These are phyloP conservation scores for Dioszegia hungarica DNA, from an alignment of 768 basidiomycete genomes.

Conservation along the genomic window DNA sequence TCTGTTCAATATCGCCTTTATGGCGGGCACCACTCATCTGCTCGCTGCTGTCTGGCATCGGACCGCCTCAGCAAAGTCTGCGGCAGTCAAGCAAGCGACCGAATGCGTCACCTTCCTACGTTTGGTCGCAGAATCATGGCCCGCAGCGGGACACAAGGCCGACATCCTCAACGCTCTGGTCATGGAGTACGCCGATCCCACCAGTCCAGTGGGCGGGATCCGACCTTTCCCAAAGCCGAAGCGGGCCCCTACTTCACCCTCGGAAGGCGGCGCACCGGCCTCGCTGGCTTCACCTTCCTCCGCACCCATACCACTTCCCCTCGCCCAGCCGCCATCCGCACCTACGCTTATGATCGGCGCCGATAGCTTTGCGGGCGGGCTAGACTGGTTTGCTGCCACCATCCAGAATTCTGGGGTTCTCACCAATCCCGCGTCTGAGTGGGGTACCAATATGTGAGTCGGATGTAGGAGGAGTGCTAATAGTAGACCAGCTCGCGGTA, in stretches of 20 bases:
- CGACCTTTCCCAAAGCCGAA: too few species aligned
- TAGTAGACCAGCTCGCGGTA: neutral
- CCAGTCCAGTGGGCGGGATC: too few species aligned
- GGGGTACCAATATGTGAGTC: too few species aligned
- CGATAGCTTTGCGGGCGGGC: neutral
- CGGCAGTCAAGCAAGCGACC: constrained; percentile 13
- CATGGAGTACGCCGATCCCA: neutral
- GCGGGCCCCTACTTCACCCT: too few species aligned
- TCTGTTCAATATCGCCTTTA: constrained; percentile 23
- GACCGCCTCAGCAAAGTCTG: constrained; percentile 9
- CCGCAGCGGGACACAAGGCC: constrained; percentile 20
- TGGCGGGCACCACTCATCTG: constrained; percentile 32
- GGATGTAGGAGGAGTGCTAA: neutral
- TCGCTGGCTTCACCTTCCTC: too few species aligned
- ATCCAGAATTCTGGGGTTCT: neutral
- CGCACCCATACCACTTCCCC: neutral
- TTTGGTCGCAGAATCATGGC: constrained; percentile 25
- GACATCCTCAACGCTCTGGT: constrained; percentile 18
- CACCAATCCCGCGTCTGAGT: neutral
- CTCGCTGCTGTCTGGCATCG: constrained; percentile 18
- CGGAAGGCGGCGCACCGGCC: too few species aligned
- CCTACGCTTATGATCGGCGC: too few species aligned
- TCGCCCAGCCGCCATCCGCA: neutral
- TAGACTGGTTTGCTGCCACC: neutral
- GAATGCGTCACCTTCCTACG: constrained; percentile 23